Evolutionary conservation across 805 yeast species (phyloP).

Genomic region (Starmerella bacillaris): DNA sequence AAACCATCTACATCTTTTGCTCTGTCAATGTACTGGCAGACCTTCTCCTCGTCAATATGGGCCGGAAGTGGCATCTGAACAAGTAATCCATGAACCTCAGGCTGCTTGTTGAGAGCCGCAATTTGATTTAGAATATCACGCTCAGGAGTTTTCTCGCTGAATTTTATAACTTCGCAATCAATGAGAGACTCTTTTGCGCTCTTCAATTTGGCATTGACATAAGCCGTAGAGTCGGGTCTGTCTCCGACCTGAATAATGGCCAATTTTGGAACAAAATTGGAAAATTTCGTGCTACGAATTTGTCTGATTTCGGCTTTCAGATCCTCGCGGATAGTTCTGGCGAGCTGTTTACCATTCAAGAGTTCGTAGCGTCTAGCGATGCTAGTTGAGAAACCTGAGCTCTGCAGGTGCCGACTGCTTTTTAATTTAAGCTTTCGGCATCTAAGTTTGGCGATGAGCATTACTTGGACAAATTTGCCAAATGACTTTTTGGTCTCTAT

Average conservation of each 20-base stretch:
- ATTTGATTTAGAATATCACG: slow-evolving; percentile 39
- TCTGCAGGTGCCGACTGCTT: background rate
- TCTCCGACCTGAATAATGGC: slow-evolving; percentile 80
- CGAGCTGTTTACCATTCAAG: slow-evolving; percentile 47
- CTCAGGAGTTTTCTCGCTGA: slow-evolving; percentile 46
- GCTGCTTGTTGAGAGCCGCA: slow-evolving; percentile 49
- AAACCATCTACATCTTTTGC: slow-evolving; percentile 93
- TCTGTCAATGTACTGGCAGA: slow-evolving; percentile 64
- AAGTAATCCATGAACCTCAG: slow-evolving; percentile 64
- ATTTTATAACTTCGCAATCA: slow-evolving; percentile 42
- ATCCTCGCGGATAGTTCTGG: slow-evolving; percentile 32
- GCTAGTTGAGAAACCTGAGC: background rate
- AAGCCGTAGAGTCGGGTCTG: slow-evolving; percentile 81
- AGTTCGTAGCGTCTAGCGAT: slow-evolving; percentile 9
- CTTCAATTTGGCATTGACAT: slow-evolving; percentile 77
- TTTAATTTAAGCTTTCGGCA: too few species aligned
- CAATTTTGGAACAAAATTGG: slow-evolving; percentile 53
- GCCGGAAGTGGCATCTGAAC: slow-evolving; percentile 81
- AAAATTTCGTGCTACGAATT: slow-evolving; percentile 26
- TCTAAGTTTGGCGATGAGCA: too few species aligned
- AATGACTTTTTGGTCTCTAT: too few species aligned
- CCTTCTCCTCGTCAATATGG: slow-evolving; percentile 56
- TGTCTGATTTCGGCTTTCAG: slow-evolving; percentile 34
- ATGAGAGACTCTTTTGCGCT: slow-evolving; percentile 76
- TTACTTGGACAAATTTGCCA: too few species aligned